phyloP scores from a whole-genome alignment of 1,284 basidiomycete genomes.

The Singerocomus rubriflavus region DNA sequence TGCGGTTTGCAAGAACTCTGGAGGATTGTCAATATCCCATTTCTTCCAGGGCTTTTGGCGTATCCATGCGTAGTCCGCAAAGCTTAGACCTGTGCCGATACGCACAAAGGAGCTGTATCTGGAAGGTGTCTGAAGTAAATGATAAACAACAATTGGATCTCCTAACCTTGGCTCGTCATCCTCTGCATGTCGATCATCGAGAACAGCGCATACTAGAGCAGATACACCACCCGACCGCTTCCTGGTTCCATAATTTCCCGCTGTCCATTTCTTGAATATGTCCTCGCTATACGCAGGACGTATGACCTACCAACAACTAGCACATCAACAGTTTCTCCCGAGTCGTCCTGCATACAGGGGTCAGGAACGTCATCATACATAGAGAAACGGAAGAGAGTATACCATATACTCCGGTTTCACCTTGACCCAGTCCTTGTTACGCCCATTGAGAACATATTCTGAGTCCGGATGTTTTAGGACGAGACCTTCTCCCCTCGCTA shows the following conservation, averaged over 20 bases:
- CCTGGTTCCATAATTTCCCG: slow-evolving; percentile 71
- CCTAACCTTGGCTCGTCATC: slow-evolving; percentile 62
- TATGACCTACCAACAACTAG: slow-evolving; percentile 73
- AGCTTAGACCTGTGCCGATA: slow-evolving; percentile 84
- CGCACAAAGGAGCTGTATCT: slow-evolving; percentile 82
- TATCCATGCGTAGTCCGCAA: slow-evolving; percentile 81
- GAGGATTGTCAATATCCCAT: slow-evolving; percentile 64
- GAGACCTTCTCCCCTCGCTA: slow-evolving; percentile 82
- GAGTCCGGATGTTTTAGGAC: slow-evolving; percentile 84
- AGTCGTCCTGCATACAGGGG: slow-evolving; percentile 59
- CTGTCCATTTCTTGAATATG: slow-evolving; percentile 34
- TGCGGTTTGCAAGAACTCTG: slow-evolving; percentile 58
- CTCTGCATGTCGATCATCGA: slow-evolving; percentile 59
- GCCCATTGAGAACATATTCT: slow-evolving; percentile 79
- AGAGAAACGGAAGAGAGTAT: slow-evolving; percentile 17
- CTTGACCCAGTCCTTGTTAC: slow-evolving; percentile 91
- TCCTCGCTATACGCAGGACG: neutral
- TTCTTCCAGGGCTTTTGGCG: slow-evolving; percentile 72
- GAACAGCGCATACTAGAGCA: slow-evolving; percentile 71
- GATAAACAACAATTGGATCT: neutral
- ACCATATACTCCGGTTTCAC: slow-evolving; percentile 95
- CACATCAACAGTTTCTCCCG: slow-evolving; percentile 87
- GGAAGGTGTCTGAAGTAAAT: neutral
- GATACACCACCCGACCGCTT: slow-evolving; percentile 79
- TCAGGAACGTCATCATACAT: neutral